These are phyloP conservation scores for Solanum habrochaites DNA, from an alignment of 257 asterid species.

Conservation along the genomic window DNA sequence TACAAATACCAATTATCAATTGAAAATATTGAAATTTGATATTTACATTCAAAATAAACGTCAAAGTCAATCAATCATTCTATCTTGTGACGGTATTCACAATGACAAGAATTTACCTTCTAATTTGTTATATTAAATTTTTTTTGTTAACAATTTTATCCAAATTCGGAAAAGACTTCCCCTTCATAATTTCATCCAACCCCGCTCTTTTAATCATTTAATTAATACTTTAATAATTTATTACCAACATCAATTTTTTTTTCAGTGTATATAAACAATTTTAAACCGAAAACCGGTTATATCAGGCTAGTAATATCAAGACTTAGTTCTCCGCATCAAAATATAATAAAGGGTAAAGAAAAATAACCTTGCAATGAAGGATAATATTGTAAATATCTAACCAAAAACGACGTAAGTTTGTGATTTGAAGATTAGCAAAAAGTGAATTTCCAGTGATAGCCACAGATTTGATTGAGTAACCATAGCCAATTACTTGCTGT, in stretches of 20 bases:
- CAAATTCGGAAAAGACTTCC: too few species aligned
- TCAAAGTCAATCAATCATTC: neutral
- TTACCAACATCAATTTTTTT: rapidly evolving
- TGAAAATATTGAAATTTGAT: too few species aligned
- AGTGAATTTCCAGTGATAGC: constrained; percentile 21
- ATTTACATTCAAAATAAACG: neutral
- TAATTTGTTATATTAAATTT: too few species aligned
- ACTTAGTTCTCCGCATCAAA: too few species aligned
- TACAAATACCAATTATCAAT: too few species aligned
- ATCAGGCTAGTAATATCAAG: rapidly evolving
- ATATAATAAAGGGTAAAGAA: neutral
- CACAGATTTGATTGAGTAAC: constrained; percentile 41
- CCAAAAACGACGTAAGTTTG: constrained; percentile 34
- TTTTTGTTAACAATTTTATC: neutral
- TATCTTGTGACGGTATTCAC: neutral
- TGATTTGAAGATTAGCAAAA: constrained; percentile 45
- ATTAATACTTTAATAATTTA: too few species aligned
- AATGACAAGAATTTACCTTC: neutral
- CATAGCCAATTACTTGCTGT: constrained; percentile 34
- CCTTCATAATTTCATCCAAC: rapidly evolving
- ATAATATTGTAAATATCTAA: constrained; percentile 17
- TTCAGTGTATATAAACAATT: rapidly evolving
- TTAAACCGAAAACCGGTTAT: rapidly evolving
- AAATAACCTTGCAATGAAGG: constrained; percentile 27
- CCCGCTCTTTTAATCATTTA: rapidly evolving